These are phyloP conservation scores for Coemansia biformis DNA, from an alignment of 192 early-diverging fungal genomes.

Conservation along the genomic window DNA sequence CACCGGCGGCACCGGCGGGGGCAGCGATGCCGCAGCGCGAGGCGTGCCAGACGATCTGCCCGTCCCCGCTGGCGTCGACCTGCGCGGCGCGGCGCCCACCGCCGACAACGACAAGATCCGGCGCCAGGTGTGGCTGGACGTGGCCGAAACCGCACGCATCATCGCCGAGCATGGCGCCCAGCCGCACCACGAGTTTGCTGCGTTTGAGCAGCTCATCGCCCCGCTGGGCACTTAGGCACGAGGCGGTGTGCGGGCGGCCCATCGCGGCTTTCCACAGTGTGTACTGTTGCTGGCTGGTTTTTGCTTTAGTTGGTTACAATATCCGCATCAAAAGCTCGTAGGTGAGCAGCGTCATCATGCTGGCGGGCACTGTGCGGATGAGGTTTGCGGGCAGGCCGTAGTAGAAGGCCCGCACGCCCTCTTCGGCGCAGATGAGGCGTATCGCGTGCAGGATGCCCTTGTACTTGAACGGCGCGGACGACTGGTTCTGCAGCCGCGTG, in stretches of 20 bases:
- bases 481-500: constrained; percentile 88
- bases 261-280: no score
- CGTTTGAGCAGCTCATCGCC: constrained; percentile 11
- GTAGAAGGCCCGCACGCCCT: constrained; percentile 80
- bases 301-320: constrained; percentile 24
- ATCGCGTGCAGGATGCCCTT: constrained; percentile 76
- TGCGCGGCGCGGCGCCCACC: constrained; percentile 17
- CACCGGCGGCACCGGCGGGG: no score
- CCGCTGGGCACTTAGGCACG: constrained; percentile 27
- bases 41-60: constrained; percentile 8
- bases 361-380: constrained; percentile 82
- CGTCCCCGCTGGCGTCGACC: constrained; percentile 27
- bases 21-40: constrained; percentile 5
- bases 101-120: constrained; percentile 48
- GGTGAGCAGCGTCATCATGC: constrained; percentile 78
- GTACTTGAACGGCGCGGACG: constrained; percentile 67
- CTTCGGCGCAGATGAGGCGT: constrained; percentile 65
- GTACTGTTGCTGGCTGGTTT: no score
- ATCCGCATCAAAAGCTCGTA: constrained; percentile 79
- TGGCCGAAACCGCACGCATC: constrained; percentile 11
- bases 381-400: constrained; percentile 81
- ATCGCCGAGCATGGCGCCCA: constrained; percentile 7
- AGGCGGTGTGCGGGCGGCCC: no score
- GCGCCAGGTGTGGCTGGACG: constrained; percentile 42
- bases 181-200: constrained; percentile 17